phyloP scores from a whole-genome alignment of 129 eudicot genomes.

The Erigeron canadensis region DNA sequence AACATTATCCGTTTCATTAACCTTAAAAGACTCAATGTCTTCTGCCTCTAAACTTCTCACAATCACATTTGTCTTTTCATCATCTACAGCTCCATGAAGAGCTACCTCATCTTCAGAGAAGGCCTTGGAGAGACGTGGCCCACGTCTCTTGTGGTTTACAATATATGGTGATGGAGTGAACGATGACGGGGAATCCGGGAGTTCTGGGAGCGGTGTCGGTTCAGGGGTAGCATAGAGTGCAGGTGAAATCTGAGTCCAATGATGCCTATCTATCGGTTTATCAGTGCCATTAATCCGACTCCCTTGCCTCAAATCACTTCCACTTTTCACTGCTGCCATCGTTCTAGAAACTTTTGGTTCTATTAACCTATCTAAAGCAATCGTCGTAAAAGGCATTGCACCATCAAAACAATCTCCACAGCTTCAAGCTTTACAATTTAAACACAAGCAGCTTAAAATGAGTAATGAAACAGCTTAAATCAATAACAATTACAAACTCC shows the following conservation, averaged over 20 bases:
- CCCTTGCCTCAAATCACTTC: conserved; percentile 35
- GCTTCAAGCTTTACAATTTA: conserved; percentile 24
- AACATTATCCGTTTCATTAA: conserved; percentile 17
- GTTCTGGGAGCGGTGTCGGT: conserved; percentile 54
- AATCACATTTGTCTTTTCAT: conserved; percentile 33
- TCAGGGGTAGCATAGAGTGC: conserved; percentile 79
- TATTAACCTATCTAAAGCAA: conserved; percentile 64
- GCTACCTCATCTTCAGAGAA: conserved; percentile 53
- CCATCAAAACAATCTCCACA: conserved; percentile 33
- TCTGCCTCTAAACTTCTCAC: conserved; percentile 39
- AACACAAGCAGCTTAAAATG: conserved; percentile 12
- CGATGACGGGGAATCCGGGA: conserved; percentile 58
- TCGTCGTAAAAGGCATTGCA: conserved; percentile 69
- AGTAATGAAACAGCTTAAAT: background rate
- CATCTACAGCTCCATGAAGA: conserved; percentile 19
- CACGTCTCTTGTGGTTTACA: conserved; percentile 90
- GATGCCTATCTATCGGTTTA: conserved; percentile 35
- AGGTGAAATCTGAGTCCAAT: conserved; percentile 63
- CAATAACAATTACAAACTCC: conserved; percentile 15
- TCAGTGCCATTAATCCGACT: conserved; percentile 34
- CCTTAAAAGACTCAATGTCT: conserved; percentile 29
- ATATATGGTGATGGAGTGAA: conserved; percentile 75
- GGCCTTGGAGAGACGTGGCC: conserved; percentile 75
- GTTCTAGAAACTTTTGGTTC: conserved; percentile 56
- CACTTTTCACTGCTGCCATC: conserved; percentile 36